Evolutionary conservation across 2,329 filamentous ascomycete genomes (phyloP).

Genomic region (Neopestalotiopsis rosae): DNA sequence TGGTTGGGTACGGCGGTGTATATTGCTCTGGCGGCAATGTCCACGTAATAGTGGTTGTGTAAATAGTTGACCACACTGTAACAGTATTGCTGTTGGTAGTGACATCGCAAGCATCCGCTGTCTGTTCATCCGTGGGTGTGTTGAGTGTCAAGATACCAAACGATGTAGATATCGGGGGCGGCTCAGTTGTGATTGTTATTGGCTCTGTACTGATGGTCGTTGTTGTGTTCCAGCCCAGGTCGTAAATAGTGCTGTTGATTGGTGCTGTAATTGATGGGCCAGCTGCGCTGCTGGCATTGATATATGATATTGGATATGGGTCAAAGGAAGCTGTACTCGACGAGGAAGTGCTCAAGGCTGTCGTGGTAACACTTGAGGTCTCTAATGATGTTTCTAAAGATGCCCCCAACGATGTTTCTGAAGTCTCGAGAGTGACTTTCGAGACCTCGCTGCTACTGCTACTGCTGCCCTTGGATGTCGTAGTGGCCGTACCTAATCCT

Average conservation of each 20-base stretch:
- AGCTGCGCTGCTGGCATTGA: neutral
- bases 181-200: constrained; percentile 18
- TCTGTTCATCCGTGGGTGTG: constrained; percentile 2
- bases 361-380: neutral
- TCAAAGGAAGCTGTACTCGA: neutral
- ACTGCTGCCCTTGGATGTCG: neutral
- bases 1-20: constrained; percentile 47
- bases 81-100: constrained; percentile 39
- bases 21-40: constrained; percentile 51
- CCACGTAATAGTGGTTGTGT: constrained; percentile 57
- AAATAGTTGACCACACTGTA: constrained; percentile 49
- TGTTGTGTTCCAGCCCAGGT: neutral
- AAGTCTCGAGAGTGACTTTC: neutral
- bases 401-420: neutral
- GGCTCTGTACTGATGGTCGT: neutral
- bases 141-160: neutral
- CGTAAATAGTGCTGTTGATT: neutral
- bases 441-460: neutral
- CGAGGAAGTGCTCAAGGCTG: neutral
- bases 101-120: constrained; percentile 27
- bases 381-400: neutral
- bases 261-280: neutral
- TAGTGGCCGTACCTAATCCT: neutral
- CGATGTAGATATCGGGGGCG: constrained; percentile 18
- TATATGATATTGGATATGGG: neutral